Conservation (phyloP, 352 stramenopile genomes). For the Globisporangium solare region DNA sequence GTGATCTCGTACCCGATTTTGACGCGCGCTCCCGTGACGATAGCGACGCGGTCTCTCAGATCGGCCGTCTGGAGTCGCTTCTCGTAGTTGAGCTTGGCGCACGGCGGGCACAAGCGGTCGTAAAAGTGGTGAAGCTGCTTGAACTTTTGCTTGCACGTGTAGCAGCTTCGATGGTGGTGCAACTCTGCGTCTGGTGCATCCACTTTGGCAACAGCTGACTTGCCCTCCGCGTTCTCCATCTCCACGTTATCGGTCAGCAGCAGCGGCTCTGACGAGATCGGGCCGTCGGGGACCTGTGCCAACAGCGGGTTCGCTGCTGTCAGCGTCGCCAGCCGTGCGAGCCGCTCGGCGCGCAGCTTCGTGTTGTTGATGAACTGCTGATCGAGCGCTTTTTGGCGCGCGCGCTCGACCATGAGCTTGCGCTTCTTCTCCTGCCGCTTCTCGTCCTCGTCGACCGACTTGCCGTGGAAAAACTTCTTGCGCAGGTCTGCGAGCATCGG, state of each 20-base stretch:
- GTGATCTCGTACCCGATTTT: conserved; percentile 95
- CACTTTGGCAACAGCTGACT: neutral
- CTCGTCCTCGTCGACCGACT: conserved; percentile 35
- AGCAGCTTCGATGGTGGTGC: conserved; percentile 91
- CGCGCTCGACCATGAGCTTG: conserved; percentile 35
- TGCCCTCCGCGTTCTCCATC: neutral
- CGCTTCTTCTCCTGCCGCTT: conserved; percentile 62
- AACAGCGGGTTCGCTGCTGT: conserved; percentile 55
- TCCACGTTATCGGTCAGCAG: neutral
- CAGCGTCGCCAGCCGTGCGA: conserved; percentile 52
- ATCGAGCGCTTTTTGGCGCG: conserved; percentile 64
- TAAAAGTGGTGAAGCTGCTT: conserved; percentile 92
- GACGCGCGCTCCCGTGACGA: conserved; percentile 92
- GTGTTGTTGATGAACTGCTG: conserved; percentile 83
- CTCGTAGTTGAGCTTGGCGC: conserved; percentile 90
- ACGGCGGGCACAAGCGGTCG: conserved; percentile 92
- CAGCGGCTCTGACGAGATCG: conserved; percentile 2
- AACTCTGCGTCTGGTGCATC: conserved; percentile 26
- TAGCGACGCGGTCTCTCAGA: conserved; percentile 69
- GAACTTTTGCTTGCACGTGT: conserved; percentile 93
- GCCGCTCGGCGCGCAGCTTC: conserved; percentile 57
- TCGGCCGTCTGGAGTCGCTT: conserved; percentile 90
- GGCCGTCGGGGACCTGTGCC: conserved; percentile 60
- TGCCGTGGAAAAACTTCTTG: conserved; percentile 61
- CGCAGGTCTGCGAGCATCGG: conserved; percentile 59